phyloP scores from a whole-genome alignment of 768 basidiomycete species.

The Trametes elegans region DNA sequence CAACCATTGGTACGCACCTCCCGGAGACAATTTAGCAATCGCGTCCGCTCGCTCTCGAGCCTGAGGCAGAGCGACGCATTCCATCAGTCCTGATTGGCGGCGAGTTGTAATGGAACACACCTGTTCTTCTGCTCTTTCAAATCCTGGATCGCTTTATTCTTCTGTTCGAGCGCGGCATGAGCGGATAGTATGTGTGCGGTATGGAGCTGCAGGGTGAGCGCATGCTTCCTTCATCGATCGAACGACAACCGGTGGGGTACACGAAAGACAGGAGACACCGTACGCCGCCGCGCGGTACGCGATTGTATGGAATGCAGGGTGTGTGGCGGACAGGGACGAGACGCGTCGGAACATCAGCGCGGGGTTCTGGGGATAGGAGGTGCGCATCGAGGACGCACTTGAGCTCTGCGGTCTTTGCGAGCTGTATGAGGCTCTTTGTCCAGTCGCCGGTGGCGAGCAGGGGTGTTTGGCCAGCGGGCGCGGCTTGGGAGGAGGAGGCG shows the following conservation, averaged over 20 bases:
- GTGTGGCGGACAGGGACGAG: background rate
- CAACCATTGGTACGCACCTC: slow-evolving; percentile 44
- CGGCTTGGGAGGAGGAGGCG: slow-evolving; percentile 24
- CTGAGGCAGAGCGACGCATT: slow-evolving; percentile 33
- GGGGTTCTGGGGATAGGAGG: slow-evolving; percentile 1
- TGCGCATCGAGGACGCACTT: slow-evolving; percentile 53
- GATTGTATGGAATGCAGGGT: background rate
- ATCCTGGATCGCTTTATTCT: slow-evolving; percentile 76
- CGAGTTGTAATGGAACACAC: slow-evolving; percentile 41
- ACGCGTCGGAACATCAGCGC: background rate
- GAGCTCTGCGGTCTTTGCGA: slow-evolving; percentile 84
- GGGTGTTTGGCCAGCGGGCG: slow-evolving; percentile 33
- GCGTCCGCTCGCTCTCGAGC: slow-evolving; percentile 73
- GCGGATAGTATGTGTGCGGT: slow-evolving; percentile 86
- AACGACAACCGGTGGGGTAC: background rate
- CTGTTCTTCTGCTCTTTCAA: slow-evolving; percentile 83
- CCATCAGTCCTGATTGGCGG: background rate
- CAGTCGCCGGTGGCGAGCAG: slow-evolving; percentile 81
- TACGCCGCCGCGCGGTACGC: background rate
- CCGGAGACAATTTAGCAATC: slow-evolving; percentile 63
- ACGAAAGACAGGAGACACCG: background rate
- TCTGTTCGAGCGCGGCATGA: slow-evolving; percentile 75
- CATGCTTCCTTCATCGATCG: slow-evolving; percentile 62
- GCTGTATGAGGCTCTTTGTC: slow-evolving; percentile 82
- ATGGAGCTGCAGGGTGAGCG: slow-evolving; percentile 78